Percentiles rank a stretch among this genome's conserved stretches.
phyloP scores from a whole-genome alignment of 2,329 filamentous ascomycete species.

The Pezicula neosporulosa region DNA sequence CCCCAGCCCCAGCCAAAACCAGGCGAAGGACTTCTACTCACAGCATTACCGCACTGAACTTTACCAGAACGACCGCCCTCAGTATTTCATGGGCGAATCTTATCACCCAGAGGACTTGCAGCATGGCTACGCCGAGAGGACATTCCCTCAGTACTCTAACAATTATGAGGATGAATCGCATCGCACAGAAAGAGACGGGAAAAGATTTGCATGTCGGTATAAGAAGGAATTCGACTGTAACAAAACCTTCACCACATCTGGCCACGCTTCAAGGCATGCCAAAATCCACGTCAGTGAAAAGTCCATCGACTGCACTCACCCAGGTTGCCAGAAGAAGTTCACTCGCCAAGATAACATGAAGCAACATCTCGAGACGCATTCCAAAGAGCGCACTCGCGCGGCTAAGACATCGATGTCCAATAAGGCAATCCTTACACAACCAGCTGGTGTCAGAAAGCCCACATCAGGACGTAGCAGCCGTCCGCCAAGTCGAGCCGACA shows the following conservation, averaged over 20 bases:
- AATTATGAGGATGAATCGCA: constrained; percentile 17
- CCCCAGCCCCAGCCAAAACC: constrained; percentile 16
- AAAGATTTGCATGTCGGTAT: constrained; percentile 72
- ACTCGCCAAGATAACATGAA: constrained; percentile 86
- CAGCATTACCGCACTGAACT: not conserved
- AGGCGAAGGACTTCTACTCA: constrained; percentile 29
- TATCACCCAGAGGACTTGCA: not conserved
- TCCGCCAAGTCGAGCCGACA: constrained; percentile 28
- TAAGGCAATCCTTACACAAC: constrained; percentile 20
- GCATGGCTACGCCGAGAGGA: too few relatives aligned
- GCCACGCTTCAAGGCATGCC: constrained; percentile 79
- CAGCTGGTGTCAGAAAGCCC: constrained; percentile 27
- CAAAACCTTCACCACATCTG: constrained; percentile 81
- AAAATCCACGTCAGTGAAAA: constrained; percentile 84
- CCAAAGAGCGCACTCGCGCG: constrained; percentile 45
- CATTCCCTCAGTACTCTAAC: not conserved
- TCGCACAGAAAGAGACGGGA: constrained; percentile 30
- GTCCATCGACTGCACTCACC: constrained; percentile 63
- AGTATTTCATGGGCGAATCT: constrained; percentile 4
- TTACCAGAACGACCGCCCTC: constrained; percentile 27
- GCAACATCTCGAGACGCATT: constrained; percentile 77
- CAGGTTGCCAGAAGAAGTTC: constrained; percentile 75
- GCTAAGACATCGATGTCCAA: constrained; percentile 28
- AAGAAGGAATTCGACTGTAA: constrained; percentile 68
- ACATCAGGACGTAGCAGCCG: constrained; percentile 23